Conservation (phyloP, 75 land plant species). For the Picea sitchensis region DNA sequence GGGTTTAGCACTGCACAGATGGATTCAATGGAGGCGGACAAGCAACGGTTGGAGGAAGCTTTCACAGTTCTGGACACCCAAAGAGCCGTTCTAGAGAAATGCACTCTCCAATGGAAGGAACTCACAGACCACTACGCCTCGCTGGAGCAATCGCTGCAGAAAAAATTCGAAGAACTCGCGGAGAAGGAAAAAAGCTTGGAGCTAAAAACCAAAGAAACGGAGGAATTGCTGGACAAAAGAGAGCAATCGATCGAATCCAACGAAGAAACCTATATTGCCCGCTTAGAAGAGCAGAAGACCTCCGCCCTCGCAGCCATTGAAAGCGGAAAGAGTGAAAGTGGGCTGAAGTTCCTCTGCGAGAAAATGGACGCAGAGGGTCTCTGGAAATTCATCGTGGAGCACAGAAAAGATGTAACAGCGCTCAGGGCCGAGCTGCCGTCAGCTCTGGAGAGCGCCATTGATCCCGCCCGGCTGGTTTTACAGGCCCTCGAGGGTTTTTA, state of each 20-base stretch:
- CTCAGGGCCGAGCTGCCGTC: constrained; percentile 39
- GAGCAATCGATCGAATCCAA: constrained; percentile 55
- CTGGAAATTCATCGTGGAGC: constrained; percentile 44
- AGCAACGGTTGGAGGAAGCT: constrained; percentile 13
- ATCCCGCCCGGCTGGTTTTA: constrained; percentile 61
- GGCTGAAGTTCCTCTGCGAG: constrained; percentile 33
- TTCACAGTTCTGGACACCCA: constrained; percentile 63
- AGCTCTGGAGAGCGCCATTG: constrained; percentile 49
- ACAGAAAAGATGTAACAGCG: constrained; percentile 49
- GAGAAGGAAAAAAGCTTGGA: constrained; percentile 51
- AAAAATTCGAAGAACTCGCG: constrained; percentile 48
- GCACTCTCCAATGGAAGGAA: constrained; percentile 86
- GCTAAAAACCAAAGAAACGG: constrained; percentile 31
- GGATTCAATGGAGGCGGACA: neutral
- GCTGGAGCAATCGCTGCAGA: constrained; percentile 56
- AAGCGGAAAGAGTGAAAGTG: neutral
- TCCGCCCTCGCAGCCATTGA: constrained; percentile 33
- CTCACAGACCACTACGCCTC: constrained; percentile 74
- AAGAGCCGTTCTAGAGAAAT: constrained; percentile 55
- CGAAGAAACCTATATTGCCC: constrained; percentile 49
- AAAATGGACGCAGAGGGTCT: constrained; percentile 58
- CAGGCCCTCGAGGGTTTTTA: constrained; percentile 67
- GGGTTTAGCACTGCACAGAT: neutral
- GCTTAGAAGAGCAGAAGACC: constrained; percentile 44
- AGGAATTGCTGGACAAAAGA: constrained; percentile 47